These are phyloP conservation scores for Pisolithus thermaeus DNA, from an alignment of 1,284 basidiomycete genomes.

Conservation along the genomic window DNA sequence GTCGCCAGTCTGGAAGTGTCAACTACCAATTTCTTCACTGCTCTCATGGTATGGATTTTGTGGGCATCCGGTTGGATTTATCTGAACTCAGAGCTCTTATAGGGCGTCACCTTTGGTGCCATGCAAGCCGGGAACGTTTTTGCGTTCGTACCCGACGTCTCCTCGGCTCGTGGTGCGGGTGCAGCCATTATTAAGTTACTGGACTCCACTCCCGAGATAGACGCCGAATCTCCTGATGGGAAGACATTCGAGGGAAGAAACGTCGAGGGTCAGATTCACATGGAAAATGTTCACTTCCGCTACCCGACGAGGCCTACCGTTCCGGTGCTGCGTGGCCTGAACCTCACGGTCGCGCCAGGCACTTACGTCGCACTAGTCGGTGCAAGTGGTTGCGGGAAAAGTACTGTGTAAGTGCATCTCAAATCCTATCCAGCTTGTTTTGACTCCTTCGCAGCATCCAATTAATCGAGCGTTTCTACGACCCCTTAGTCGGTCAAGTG, in stretches of 20 bases:
- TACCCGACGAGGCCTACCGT: slow-evolving; percentile 90
- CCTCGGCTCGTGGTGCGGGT: slow-evolving; percentile 78
- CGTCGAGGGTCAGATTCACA: slow-evolving; percentile 65
- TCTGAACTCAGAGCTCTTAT: slow-evolving; percentile 9
- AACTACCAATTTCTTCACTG: slow-evolving; percentile 77
- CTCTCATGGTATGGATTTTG: slow-evolving; percentile 61
- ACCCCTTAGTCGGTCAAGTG: slow-evolving; percentile 70
- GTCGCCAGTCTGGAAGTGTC: slow-evolving; percentile 56
- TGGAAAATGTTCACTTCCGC: slow-evolving; percentile 89
- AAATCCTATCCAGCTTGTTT: slow-evolving; percentile 5
- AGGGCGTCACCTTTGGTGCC: slow-evolving; percentile 69
- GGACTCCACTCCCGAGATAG: slow-evolving; percentile 80
- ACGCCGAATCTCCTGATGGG: slow-evolving; percentile 75
- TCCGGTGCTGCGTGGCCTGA: slow-evolving; percentile 78
- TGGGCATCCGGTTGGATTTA: not conserved
- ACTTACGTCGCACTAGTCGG: slow-evolving; percentile 92
- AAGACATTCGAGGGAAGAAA: slow-evolving; percentile 42
- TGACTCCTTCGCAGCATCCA: slow-evolving; percentile 52
- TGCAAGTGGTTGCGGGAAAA: slow-evolving; percentile 85
- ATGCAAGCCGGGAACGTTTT: slow-evolving; percentile 87
- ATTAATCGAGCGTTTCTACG: slow-evolving; percentile 85
- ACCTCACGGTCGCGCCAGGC: slow-evolving; percentile 81
- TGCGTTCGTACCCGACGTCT: slow-evolving; percentile 90
- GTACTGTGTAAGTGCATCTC: slow-evolving; percentile 56
- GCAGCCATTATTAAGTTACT: slow-evolving; percentile 74